Evolutionary conservation across 805 yeast genomes (phyloP), one percentile per base, ranked within the genome.

Genomic region (Metschnikowia baotianmanensis): DNA sequence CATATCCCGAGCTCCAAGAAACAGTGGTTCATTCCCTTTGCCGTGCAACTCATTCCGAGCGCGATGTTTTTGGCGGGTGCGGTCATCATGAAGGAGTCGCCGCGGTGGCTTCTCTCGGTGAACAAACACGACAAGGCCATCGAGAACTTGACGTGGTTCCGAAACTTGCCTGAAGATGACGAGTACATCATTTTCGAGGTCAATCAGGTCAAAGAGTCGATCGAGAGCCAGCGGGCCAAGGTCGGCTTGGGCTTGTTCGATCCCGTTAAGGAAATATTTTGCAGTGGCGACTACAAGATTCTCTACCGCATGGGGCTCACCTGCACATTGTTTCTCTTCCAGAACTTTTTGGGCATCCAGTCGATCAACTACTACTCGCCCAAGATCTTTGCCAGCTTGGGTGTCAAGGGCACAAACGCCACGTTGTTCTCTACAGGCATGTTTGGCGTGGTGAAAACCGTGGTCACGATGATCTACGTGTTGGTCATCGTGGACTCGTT

Each of bases 21-120:
- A 35, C 71, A 65, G 48, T 65, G 70, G 70, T 51, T 62, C 26
- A 63, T 65, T 39, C 71, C 71, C 4, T 65, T 65, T 51, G 71
- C 69, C 3, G 48, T 65, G 17, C 71, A 65, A 49, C 48, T 65
- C 17, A 62, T 65, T 33, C 70, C 70, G 13, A 55, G 63, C 37
- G 69, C 62, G 2, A 38, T 65, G 49, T 65, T 64, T 37, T 51
- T 65, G 33, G 35, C 57, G 11, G 69, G 70, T 5, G 52, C 61
- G 20, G 21, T 63, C 6, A 37, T 61, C 37, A 62, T 64, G 65
- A 56, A 50, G 36, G 71, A 65, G 43, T 56, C 63, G 10, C 69
- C 69, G 9, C 38, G 71, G 37, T 65, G 71, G 71, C 45, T 64
- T 27, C 53, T 63, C 40, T 58, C 56, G 22, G 67, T 57, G 10